These are phyloP conservation scores for Yamadazyma sp. DNA, from an alignment of 805 yeast genomes.

Conservation along the genomic window DNA sequence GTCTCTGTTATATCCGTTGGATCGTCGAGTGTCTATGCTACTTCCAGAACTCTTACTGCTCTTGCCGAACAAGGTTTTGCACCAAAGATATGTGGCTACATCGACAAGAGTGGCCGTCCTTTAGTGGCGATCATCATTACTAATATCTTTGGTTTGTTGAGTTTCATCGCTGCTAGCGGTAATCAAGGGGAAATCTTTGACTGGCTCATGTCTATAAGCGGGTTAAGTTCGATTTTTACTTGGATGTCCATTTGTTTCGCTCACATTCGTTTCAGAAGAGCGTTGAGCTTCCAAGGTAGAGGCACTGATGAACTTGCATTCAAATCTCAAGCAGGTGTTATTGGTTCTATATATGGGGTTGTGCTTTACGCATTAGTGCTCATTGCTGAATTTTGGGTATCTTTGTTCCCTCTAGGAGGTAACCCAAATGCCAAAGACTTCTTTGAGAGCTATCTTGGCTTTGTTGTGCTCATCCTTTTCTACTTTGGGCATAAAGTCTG, in stretches of 20 bases:
- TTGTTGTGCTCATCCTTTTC: slow-evolving; percentile 35
- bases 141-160: slow-evolving; percentile 54
- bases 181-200: slow-evolving; percentile 40
- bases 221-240: slow-evolving; percentile 41
- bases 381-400: slow-evolving; percentile 45
- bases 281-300: slow-evolving; percentile 34
- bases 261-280: slow-evolving; percentile 41
- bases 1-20: slow-evolving; percentile 73
- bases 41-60: slow-evolving; percentile 67
- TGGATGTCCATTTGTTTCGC: slow-evolving; percentile 44
- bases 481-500: slow-evolving; percentile 43
- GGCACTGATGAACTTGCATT: slow-evolving; percentile 35
- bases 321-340: slow-evolving; percentile 36
- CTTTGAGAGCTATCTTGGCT: slow-evolving; percentile 38
- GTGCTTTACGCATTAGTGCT: slow-evolving; percentile 34
- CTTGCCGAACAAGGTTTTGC: slow-evolving; percentile 66
- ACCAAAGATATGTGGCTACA: slow-evolving; percentile 60
- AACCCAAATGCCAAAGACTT: slow-evolving; percentile 35
- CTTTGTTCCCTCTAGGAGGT: slow-evolving; percentile 39
- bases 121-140: slow-evolving; percentile 60
- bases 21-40: slow-evolving; percentile 67
- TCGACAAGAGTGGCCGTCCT: slow-evolving; percentile 80
- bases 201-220: slow-evolving; percentile 44
- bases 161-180: slow-evolving; percentile 49
- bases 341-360: slow-evolving; percentile 37